Evolutionary conservation across 805 yeast species (phyloP), one percentile per base, ranked within the genome.

Genomic region (Sungouiozyma ichnusensis): DNA sequence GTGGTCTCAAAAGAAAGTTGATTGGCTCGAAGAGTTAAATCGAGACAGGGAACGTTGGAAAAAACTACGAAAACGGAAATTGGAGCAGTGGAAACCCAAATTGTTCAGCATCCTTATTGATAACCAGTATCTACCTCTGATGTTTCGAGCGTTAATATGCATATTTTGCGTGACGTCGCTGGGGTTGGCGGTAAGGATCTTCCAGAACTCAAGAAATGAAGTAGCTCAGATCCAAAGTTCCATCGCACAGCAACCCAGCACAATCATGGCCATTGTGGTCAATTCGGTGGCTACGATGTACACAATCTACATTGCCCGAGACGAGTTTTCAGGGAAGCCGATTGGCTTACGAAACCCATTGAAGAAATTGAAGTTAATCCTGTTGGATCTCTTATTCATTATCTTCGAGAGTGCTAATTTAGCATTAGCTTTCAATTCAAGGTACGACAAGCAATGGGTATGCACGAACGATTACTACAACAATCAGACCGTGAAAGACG

Each of bases 271-370:
- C 3, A 73, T 92, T 2, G 78, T 78, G 40, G 94, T 90, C 3
- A 90, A 87, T 54, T 67, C 85, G 20, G 68, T 79, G 47, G 95
- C 95, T 2, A 63, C 85, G 19, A 72, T 77, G 0, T 92, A 92
- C 57, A 71, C 87, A 43, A 63, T 79, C 3, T 87, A 85, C 61
- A 85, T 90, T 58, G 78, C 95, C 2, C 79, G 77, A 54, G 97
- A 92, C 61, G 98, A 92, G 62, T 90, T 85, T 62, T 74, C 80
- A 18, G 94, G 96, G 13, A 82, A 85, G 57, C 98, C 97, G 0
- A 61, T 92, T 38, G 98, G 98, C 0, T 68, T 92, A 36, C 73
- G 98, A 51, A 76, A 85, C 47, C 94, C 97, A 0, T 67, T 76
- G 45, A 85, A 83, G 18, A 92, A 92, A 58, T 74, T 92, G 69